Evolutionary conservation across 2,329 filamentous ascomycete species (phyloP).

Genomic region (Colletotrichum gloeosporioides): DNA sequence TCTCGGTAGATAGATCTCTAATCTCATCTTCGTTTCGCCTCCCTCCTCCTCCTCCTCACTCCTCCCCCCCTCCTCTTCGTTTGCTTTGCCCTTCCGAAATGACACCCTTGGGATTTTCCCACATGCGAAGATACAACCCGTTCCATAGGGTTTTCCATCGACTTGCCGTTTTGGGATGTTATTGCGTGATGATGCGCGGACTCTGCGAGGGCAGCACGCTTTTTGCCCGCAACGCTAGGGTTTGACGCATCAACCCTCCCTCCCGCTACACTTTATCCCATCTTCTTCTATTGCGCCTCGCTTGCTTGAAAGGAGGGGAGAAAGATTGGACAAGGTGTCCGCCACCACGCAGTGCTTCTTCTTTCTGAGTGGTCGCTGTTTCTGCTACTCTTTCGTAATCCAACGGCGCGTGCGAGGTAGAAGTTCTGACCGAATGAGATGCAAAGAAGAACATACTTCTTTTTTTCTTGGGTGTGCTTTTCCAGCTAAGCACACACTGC

Average conservation of each 20-base stretch:
- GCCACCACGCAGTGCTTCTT: background rate
- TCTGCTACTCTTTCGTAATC: background rate
- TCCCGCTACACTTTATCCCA: background rate
- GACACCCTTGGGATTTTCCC: background rate
- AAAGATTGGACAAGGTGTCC: background rate
- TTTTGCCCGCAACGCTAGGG: background rate
- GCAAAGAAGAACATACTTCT: background rate
- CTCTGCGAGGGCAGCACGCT: background rate
- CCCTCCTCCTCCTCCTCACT: background rate
- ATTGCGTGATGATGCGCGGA: background rate
- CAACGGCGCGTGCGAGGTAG: background rate
- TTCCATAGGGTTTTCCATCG: background rate
- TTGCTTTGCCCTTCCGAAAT: background rate
- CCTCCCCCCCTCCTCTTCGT: background rate
- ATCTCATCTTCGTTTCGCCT: background rate
- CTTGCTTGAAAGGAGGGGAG: background rate
- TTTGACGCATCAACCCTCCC: background rate
- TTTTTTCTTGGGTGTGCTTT: background rate
- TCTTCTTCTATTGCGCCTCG: background rate
- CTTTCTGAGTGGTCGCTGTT: background rate
- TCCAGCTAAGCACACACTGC: background rate
- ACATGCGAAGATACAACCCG: background rate
- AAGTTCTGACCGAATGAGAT: background rate
- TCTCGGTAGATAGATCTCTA: background rate
- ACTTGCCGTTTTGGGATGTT: background rate